These are phyloP conservation scores for Dacryopinax spathularia DNA, from an alignment of 768 basidiomycete genomes.

Conservation along the genomic window DNA sequence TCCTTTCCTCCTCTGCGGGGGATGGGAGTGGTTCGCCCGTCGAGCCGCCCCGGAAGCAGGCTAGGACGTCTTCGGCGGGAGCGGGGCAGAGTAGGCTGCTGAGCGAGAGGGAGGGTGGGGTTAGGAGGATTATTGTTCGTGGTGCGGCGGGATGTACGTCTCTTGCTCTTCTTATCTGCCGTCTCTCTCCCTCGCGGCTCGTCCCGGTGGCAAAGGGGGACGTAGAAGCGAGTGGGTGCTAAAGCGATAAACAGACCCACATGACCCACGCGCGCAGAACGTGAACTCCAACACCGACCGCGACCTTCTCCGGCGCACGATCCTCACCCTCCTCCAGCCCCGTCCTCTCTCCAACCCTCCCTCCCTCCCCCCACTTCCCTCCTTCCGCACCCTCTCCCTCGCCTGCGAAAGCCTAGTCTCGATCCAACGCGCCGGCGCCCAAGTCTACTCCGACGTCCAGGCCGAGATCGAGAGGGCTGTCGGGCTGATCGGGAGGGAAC, in stretches of 20 bases:
- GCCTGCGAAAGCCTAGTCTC: constrained; percentile 18
- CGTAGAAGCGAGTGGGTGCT: no score
- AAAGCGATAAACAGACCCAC: no score
- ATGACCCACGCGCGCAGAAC: not conserved
- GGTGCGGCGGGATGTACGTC: not conserved
- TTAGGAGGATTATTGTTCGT: not conserved
- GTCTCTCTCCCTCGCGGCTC: no score
- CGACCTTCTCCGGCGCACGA: not conserved
- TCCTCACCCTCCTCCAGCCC: not conserved
- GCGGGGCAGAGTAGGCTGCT: not conserved
- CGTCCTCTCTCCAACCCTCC: not conserved
- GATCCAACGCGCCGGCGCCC: constrained; percentile 35
- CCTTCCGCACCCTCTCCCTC: not conserved
- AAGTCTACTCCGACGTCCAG: constrained; percentile 43
- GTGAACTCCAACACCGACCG: not conserved
- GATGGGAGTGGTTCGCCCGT: not conserved
- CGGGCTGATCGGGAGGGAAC: constrained; percentile 26
- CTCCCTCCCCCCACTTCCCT: not conserved
- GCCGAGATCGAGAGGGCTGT: constrained; percentile 47
- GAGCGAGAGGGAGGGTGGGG: not conserved
- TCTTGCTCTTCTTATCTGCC: not conserved
- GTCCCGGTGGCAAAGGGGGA: no score
- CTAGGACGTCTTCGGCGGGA: not conserved
- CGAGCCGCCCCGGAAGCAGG: not conserved
- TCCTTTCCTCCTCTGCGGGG: not conserved